A percentile compares a stretch with the other conserved stretches of the same genome.
Conservation (phyloP, 768 basidiomycete species). For the Ramaria sp. region DNA sequence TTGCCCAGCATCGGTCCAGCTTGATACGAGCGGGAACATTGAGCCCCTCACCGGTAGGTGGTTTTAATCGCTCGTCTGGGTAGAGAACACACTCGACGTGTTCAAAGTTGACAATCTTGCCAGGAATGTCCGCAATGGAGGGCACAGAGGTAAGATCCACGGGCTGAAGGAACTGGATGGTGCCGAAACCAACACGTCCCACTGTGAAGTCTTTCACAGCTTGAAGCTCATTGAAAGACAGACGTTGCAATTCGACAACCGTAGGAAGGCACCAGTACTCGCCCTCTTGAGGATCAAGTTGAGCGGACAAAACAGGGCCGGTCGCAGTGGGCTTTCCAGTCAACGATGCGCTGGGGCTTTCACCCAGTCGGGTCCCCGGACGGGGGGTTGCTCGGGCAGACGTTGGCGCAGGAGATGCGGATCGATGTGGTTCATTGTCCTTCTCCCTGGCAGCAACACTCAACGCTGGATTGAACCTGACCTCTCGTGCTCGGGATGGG, state of each 20-base stretch:
- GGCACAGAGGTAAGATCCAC: constrained; percentile 77
- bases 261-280: constrained; percentile 89
- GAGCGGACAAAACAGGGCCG: constrained; percentile 18
- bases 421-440: constrained; percentile 27
- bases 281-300: constrained; percentile 56
- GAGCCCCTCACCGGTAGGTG: constrained; percentile 71
- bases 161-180: constrained; percentile 70
- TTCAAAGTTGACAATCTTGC: constrained; percentile 80
- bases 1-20: constrained; percentile 75
- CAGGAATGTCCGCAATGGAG: constrained; percentile 71
- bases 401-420: constrained; percentile 6
- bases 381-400: constrained; percentile 9
- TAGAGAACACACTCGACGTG: constrained; percentile 92
- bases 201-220: constrained; percentile 71
- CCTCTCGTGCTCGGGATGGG: constrained; percentile 38
- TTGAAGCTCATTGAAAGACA: constrained; percentile 63
- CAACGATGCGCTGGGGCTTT: constrained; percentile 12
- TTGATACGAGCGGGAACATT: constrained; percentile 79
- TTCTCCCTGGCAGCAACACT: constrained; percentile 68
- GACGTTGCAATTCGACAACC: constrained; percentile 56
- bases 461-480: constrained; percentile 66
- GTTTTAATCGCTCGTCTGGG: constrained; percentile 68
- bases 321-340: constrained; percentile 22
- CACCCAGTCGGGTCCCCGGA: constrained; percentile 21
- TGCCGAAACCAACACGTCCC: constrained; percentile 85